Evolutionary conservation across 441 rosid species (phyloP).

Genomic region (Francoa sonchifolia): DNA sequence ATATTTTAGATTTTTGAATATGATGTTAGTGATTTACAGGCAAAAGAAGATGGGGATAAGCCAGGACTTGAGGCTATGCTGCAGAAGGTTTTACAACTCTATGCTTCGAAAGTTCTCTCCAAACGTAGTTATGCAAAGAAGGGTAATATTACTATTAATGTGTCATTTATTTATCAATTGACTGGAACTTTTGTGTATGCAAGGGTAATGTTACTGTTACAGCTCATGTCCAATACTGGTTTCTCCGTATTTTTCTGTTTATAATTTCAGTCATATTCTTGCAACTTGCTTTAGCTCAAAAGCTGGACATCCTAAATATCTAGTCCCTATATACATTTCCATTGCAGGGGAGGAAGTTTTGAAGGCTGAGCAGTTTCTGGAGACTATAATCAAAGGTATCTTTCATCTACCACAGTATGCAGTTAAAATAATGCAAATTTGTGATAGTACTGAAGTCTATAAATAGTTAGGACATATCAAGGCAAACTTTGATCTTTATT

Average conservation of each 20-base stretch:
- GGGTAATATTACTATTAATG: constrained; percentile 27
- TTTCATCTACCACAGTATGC: constrained; percentile 2
- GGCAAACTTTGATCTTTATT: too few species aligned
- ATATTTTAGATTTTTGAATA: background rate
- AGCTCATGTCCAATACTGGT: background rate
- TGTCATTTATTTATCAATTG: constrained; percentile 1
- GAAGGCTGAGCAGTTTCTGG: constrained; percentile 67
- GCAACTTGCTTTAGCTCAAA: constrained; percentile 2
- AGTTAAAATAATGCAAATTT: constrained; percentile 1
- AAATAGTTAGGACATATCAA: background rate
- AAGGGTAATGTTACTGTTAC: background rate
- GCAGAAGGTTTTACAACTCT: constrained; percentile 81
- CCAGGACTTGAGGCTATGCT: constrained; percentile 90
- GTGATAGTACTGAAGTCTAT: background rate
- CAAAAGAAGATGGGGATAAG: constrained; percentile 78
- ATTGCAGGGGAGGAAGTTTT: constrained; percentile 60
- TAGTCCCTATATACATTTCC: constrained; percentile 8
- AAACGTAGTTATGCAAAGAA: constrained; percentile 87
- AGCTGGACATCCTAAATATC: constrained; percentile 6
- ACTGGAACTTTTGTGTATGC: background rate
- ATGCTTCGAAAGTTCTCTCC: constrained; percentile 66
- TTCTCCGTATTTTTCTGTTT: background rate
- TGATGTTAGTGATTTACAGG: constrained; percentile 28
- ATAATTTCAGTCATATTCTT: background rate
- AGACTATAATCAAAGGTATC: constrained; percentile 62